Evolutionary conservation across 345 rosid species (phyloP).

Genomic region (Turritis glabra): DNA sequence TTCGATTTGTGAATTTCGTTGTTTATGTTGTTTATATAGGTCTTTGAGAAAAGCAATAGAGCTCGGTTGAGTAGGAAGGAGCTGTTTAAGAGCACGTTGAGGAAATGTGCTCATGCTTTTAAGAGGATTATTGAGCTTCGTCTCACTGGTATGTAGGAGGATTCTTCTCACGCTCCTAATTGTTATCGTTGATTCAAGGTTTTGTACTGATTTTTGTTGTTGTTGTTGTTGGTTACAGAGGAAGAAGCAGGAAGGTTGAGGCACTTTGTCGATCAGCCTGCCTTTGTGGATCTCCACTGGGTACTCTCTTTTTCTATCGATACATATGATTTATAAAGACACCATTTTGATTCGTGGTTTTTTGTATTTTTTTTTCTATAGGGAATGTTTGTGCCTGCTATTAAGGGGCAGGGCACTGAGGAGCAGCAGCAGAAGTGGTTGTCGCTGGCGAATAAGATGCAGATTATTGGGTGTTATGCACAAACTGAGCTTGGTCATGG

Average conservation of each 20-base stretch:
- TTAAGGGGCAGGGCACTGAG: constrained; percentile 93
- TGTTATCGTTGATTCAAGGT: background rate
- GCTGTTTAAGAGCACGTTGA: constrained; percentile 83
- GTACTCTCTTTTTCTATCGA: constrained; percentile 40
- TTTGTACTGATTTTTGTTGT: background rate
- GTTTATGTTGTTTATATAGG: constrained; percentile 39
- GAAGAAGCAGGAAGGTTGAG: constrained; percentile 76
- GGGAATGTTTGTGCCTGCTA: constrained; percentile 98
- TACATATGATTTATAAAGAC: background rate
- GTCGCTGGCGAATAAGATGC: constrained; percentile 87
- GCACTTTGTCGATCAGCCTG: constrained; percentile 78
- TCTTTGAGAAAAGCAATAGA: constrained; percentile 76
- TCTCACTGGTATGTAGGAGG: constrained; percentile 69
- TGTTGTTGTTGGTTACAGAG: constrained; percentile 53
- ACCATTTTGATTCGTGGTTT: background rate
- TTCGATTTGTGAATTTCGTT: constrained; percentile 13
- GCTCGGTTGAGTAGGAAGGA: constrained; percentile 75
- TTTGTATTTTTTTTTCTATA: constrained; percentile 31
- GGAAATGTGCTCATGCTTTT: constrained; percentile 88
- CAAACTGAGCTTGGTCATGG: constrained; percentile 99
- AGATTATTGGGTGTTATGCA: constrained; percentile 98
- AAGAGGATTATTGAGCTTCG: constrained; percentile 83
- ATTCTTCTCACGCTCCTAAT: background rate
- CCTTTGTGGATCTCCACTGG: constrained; percentile 95
- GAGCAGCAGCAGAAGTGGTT: constrained; percentile 97